Conservation (phyloP, 305 asterid genomes). For the Solanum hybrid region DNA sequence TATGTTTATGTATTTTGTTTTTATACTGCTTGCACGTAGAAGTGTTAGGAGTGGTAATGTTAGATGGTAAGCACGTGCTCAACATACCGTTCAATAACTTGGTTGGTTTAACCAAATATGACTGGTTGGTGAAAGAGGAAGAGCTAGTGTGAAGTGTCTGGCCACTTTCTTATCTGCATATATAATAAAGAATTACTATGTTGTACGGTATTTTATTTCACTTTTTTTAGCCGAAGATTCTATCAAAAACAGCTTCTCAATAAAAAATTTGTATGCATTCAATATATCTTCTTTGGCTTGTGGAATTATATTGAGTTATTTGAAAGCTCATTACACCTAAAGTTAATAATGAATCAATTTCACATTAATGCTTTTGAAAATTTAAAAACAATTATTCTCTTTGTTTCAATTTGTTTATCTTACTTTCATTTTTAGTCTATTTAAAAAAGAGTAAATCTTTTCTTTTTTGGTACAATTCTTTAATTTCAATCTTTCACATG, state of each 20-base stretch:
- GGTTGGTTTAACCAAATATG: neutral
- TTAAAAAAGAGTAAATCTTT: accelerated
- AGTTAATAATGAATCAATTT: neutral
- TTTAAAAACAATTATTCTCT: neutral
- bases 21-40: neutral
- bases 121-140: neutral
- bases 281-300: neutral
- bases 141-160: neutral
- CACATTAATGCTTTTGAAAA: neutral
- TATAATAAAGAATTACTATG: neutral
- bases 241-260: neutral
- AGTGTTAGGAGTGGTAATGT: neutral
- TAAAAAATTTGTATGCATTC: too few relatives aligned
- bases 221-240: neutral
- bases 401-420: neutral
- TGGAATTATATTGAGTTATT: neutral
- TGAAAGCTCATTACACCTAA: neutral
- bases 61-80: neutral
- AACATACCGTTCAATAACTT: neutral
- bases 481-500: neutral
- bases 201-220: neutral
- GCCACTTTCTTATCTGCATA: neutral
- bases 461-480: neutral
- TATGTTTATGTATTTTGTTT: neutral
- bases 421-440: neutral